Conservation (phyloP, 148 eudicot genomes). For the Fagopyrum tataricum region DNA sequence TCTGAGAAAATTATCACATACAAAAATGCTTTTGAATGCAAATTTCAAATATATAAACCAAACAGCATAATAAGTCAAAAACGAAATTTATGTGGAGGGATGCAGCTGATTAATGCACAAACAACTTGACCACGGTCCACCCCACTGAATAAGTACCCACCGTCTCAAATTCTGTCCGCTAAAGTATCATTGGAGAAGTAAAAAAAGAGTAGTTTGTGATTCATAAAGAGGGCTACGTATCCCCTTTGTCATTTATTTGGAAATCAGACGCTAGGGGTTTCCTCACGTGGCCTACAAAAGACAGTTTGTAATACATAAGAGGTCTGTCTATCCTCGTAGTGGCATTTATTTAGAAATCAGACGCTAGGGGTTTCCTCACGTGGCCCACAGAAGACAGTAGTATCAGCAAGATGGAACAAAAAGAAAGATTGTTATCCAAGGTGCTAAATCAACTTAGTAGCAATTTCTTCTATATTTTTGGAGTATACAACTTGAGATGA, state of each 20-base stretch:
- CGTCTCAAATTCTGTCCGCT: not conserved
- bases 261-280: too few relatives aligned
- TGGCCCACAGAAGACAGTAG: not conserved
- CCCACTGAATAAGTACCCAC: not conserved
- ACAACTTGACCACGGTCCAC: not conserved
- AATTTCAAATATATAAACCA: not conserved
- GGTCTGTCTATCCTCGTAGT: too few relatives aligned
- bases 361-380: too few relatives aligned
- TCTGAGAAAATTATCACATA: too few relatives aligned
- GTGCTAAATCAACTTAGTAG: not conserved
- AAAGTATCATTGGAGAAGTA: not conserved
- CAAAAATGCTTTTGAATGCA: not conserved
- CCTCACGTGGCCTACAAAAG: too few relatives aligned
- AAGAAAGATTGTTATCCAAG: not conserved
- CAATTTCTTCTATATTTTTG: not conserved
- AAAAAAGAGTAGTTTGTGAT: not conserved
- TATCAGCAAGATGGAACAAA: not conserved
- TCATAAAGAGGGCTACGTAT: not conserved
- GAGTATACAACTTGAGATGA: not conserved
- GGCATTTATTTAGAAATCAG: too few relatives aligned
- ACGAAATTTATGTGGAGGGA: not conserved
- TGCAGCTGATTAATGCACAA: not conserved
- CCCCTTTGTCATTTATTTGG: too few relatives aligned
- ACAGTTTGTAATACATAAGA: too few relatives aligned
- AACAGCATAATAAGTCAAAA: not conserved